A percentile compares a stretch with the other conserved stretches of the same genome.
Evolutionary conservation across 169 alveolate genomes (phyloP).

Genomic region (Besnoitia besnoiti): DNA sequence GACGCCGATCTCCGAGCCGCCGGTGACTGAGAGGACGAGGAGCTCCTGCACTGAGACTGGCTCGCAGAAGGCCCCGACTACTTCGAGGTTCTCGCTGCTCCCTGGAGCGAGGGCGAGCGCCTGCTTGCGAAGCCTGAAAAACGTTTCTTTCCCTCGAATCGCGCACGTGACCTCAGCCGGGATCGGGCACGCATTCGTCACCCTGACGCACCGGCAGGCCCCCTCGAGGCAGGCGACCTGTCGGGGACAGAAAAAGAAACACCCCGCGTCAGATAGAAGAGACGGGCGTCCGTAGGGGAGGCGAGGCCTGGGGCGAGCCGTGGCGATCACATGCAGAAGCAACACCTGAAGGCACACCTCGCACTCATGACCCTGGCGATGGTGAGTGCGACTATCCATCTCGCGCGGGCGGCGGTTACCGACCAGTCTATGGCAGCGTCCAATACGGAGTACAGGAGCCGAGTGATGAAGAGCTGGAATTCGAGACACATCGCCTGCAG

Average conservation of each 20-base stretch:
- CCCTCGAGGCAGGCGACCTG: conserved; percentile 77
- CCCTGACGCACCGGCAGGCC: conserved; percentile 80
- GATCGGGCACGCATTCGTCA: conserved; percentile 90
- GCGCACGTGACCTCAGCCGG: conserved; percentile 92
- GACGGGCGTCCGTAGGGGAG: too few relatives aligned
- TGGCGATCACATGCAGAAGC: background rate
- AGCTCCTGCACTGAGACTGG: conserved; percentile 86
- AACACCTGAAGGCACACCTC: background rate
- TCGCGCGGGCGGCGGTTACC: too few relatives aligned
- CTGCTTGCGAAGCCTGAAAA: conserved; percentile 87
- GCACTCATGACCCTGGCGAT: too few relatives aligned
- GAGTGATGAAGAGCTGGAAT: too few relatives aligned
- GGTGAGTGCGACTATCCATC: too few relatives aligned
- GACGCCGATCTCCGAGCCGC: conserved; percentile 73
- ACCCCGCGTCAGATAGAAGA: too few relatives aligned
- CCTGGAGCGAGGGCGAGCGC: conserved; percentile 87
- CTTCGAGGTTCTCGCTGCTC: conserved; percentile 84
- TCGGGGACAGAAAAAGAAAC: conserved; percentile 84
- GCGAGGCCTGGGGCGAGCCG: too few relatives aligned
- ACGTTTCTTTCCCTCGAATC: conserved; percentile 86
- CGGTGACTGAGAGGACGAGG: conserved; percentile 88
- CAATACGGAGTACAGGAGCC: too few relatives aligned
- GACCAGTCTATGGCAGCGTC: too few relatives aligned
- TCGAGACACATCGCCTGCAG: too few relatives aligned
- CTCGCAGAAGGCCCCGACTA: conserved; percentile 91